Base-by-base conservation (phyloP, 2,329 filamentous ascomycete species). In the Fusarium sp. region DNA sequence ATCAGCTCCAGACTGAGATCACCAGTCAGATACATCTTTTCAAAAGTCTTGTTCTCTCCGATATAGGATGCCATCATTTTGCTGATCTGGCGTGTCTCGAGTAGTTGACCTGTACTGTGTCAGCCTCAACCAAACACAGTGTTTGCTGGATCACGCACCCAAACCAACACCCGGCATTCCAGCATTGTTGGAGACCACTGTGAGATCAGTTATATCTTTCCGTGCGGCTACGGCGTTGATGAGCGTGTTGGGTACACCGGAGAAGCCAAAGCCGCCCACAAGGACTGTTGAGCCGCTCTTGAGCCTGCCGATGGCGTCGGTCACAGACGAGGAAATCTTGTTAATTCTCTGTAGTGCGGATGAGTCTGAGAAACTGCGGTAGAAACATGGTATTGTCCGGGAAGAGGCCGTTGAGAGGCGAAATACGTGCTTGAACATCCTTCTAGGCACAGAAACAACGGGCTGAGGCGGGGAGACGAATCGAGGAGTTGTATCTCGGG, bases 11-110 rank as follows among this genome's bases (percentile, higher is more conserved):
- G 89, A 80, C 96, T 93, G 53, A 98, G 90, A 80, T 96, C 87
- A 60, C 95, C 95, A 2, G 89, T 92, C 44, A 97, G 85, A 81
- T 97, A 98, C 91, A 95, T 96, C 80, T 88, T 87, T 85, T 97
- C 95, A 70, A 98, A 94, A 4, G 92, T 93, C 85, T 96, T 97
- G 85, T 98, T 98, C 84, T 96, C 94, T 79, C 95, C 95, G 49
- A 98, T 94, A 81, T 97, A 98, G 75, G 93, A 95, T 24, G 94
- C 93, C 78, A 98, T 91, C 91, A 97, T 96, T 85, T 95, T 96
- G 81, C 89, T 92, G 82, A 98, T 92, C 85, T 97, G 95, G 77
- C 92, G 53, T 0, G 67, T 70, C 36, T 70, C 66, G 20, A 70
- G 66, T 4, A 70, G 29, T 8, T 60, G 66, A 17, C 68, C 68